Evolutionary conservation across 139 green algal species (phyloP).

Genomic region (Tetraselmis striata): DNA sequence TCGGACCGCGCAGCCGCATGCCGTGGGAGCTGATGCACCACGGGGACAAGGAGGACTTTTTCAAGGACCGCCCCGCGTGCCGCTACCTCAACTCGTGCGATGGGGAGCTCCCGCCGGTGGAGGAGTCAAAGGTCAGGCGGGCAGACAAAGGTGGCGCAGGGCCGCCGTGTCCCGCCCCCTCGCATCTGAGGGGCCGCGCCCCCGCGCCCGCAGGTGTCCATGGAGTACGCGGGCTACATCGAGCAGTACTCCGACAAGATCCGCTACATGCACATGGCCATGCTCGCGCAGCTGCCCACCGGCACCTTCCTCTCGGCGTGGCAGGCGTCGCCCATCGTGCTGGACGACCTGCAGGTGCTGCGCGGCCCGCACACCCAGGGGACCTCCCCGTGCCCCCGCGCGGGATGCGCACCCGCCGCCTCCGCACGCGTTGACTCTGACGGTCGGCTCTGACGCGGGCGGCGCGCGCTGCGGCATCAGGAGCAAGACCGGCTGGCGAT

Average conservation of each 20-base stretch:
- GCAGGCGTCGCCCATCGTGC: conserved; percentile 5
- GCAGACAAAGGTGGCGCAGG: too few relatives aligned
- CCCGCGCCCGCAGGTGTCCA: neutral
- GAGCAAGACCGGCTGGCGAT: neutral
- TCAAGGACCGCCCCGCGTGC: neutral
- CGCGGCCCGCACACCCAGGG: neutral
- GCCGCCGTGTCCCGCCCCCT: too few relatives aligned
- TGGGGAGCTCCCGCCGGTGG: neutral
- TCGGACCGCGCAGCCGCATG: neutral
- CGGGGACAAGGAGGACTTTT: neutral
- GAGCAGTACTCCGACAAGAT: conserved; percentile 10
- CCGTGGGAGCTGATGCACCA: neutral
- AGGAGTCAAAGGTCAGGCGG: neutral
- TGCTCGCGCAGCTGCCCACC: conserved; percentile 6
- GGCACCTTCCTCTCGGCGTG: neutral
- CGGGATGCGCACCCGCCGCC: too few relatives aligned
- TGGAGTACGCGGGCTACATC: conserved; percentile 8
- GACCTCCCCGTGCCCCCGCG: neutral
- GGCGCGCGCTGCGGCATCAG: too few relatives aligned
- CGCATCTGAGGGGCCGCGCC: too few relatives aligned
- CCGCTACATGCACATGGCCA: conserved; percentile 11
- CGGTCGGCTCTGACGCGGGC: too few relatives aligned
- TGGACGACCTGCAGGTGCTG: neutral
- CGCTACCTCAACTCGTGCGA: conserved; percentile 1
- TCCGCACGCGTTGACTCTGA: too few relatives aligned